phyloP scores from a whole-genome alignment of 2,329 filamentous ascomycete genomes.

The Verticillium alfalfae region DNA sequence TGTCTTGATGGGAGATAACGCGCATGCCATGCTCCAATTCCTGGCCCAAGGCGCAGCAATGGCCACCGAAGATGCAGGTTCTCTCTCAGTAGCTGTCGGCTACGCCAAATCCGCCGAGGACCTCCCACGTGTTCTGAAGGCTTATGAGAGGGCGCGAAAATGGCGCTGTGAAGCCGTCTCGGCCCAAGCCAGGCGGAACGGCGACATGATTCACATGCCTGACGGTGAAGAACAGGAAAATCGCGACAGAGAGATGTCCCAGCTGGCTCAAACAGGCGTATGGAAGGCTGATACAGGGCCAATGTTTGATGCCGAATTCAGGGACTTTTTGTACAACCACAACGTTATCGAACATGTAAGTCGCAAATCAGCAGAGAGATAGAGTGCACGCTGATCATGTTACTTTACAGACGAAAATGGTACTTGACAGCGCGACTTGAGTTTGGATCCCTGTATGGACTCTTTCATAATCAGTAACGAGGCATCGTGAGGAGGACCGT shows the following conservation, averaged over 20 bases:
- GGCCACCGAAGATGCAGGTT: neutral
- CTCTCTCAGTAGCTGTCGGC: neutral
- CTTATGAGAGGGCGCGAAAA: neutral
- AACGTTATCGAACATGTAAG: neutral
- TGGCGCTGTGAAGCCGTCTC: neutral
- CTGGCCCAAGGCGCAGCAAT: slow-evolving; percentile 1
- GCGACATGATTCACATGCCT: neutral
- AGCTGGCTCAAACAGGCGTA: neutral
- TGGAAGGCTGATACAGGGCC: neutral
- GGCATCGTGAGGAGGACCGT: too few relatives aligned
- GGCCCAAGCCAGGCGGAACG: neutral
- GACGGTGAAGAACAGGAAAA: neutral
- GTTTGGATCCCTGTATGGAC: slow-evolving; percentile 7
- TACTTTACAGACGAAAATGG: neutral
- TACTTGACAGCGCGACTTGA: neutral
- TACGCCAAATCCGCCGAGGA: neutral
- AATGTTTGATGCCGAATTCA: neutral
- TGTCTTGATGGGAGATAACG: neutral
- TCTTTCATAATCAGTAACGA: too few relatives aligned
- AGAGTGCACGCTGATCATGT: too few relatives aligned
- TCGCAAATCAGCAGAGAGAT: neutral
- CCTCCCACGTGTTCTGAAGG: neutral
- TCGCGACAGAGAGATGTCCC: neutral
- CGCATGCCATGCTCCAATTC: neutral
- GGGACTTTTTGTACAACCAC: neutral